Percentiles rank a stretch among this genome's conserved stretches.
Conservation (phyloP, 257 asterid genomes). For the Knoxia roxburghii region DNA sequence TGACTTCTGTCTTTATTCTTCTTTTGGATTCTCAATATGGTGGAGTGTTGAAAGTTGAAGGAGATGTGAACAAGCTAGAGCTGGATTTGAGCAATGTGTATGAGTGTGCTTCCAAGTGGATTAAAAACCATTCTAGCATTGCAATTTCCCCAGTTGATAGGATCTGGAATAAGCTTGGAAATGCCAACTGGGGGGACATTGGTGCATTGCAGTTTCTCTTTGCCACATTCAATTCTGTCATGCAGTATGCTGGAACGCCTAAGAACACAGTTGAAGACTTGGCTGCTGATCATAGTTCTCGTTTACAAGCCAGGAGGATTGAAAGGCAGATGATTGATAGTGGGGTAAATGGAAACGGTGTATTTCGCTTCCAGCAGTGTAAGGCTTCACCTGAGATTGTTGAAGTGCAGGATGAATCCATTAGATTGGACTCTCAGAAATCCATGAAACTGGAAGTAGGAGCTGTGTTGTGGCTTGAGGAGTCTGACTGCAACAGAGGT, state of each 20-base stretch:
- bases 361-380: conserved; percentile 65
- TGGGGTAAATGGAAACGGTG: conserved; percentile 54
- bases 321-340: conserved; percentile 71
- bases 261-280: conserved; percentile 77
- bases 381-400: conserved; percentile 86
- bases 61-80: conserved; percentile 77
- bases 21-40: conserved; percentile 85
- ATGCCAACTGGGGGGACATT: conserved; percentile 96
- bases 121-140: conserved; percentile 55
- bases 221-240: conserved; percentile 82
- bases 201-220: conserved; percentile 90
- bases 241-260: conserved; percentile 75
- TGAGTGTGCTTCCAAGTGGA: conserved; percentile 84
- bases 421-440: conserved; percentile 47
- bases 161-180: conserved; percentile 98
- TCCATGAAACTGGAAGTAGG: conserved; percentile 69
- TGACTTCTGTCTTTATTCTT: conserved; percentile 64
- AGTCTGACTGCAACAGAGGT: conserved; percentile 57
- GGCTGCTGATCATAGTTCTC: conserved; percentile 92
- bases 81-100: conserved; percentile 61
- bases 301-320: conserved; percentile 79
- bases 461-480: conserved; percentile 62
- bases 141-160: conserved; percentile 74
- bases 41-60: conserved; percentile 81
- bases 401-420: conserved; percentile 75